Conservation (phyloP, 1,284 basidiomycete genomes). For the Pseudozyma sp. region DNA sequence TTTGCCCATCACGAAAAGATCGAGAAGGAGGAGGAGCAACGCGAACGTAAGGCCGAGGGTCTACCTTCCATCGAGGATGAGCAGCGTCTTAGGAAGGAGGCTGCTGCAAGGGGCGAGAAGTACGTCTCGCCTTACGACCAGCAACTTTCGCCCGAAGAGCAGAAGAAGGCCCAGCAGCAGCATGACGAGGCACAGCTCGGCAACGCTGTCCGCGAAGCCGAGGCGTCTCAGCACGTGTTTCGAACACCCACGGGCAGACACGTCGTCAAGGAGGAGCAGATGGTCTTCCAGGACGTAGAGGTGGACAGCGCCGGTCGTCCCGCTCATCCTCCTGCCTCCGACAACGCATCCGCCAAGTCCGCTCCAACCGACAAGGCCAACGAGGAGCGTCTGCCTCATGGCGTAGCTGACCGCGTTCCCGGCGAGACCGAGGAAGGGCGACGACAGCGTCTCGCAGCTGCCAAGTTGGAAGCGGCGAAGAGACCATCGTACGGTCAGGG, state of each 20-base stretch:
- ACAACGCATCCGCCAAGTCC: constrained; percentile 13
- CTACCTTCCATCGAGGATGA: constrained; percentile 72
- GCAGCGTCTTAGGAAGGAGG: constrained; percentile 48
- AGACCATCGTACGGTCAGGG: constrained; percentile 59
- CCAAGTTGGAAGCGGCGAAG: constrained; percentile 53
- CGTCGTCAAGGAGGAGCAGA: constrained; percentile 63
- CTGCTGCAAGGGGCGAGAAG: constrained; percentile 55
- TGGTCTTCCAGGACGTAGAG: constrained; percentile 50
- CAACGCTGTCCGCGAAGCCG: constrained; percentile 59
- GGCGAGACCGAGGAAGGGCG: constrained; percentile 63
- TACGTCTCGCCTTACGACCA: constrained; percentile 64
- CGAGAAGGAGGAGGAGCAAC: constrained; percentile 84
- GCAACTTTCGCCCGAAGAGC: constrained; percentile 56
- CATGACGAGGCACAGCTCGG: constrained; percentile 56
- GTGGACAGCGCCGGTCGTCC: constrained; percentile 53
- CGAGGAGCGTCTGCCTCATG: constrained; percentile 36
- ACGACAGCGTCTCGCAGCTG: constrained; percentile 55
- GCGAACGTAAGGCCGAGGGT: constrained; percentile 83
- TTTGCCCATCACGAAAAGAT: constrained; percentile 89
- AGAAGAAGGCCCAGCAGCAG: constrained; percentile 54
- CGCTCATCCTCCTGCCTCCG: constrained; percentile 49
- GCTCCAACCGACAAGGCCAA: constrained; percentile 18
- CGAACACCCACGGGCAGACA: constrained; percentile 62
- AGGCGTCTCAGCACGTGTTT: constrained; percentile 64
- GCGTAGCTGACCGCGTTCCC: constrained; percentile 51